Evolutionary conservation across 2,329 filamentous ascomycete genomes (phyloP).

Genomic region (Penicillium sp.): DNA sequence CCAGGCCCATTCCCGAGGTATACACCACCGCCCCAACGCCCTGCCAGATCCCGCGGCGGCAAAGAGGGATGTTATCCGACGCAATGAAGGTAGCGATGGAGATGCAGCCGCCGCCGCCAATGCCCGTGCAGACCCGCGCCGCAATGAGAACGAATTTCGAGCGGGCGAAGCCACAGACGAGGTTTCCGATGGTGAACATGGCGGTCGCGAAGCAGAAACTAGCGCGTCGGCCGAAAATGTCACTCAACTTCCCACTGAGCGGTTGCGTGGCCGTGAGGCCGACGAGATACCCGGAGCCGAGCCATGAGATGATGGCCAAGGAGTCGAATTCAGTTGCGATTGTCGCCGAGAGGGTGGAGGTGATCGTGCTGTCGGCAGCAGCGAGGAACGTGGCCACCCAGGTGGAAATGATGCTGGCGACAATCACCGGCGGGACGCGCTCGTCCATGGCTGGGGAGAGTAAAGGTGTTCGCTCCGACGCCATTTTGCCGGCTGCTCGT

Average conservation of each 20-base stretch:
- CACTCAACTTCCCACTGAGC: constrained; percentile 15
- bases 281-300: constrained; percentile 17
- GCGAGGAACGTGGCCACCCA: constrained; percentile 18
- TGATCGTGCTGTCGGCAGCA: constrained; percentile 18
- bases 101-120: constrained; percentile 18
- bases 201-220: constrained; percentile 10
- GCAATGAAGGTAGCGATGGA: constrained; percentile 16
- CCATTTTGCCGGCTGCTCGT: no score
- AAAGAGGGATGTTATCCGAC: constrained; percentile 16
- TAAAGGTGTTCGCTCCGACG: no score
- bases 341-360: constrained; percentile 14
- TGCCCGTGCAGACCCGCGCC: constrained; percentile 12
- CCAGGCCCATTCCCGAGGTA: constrained; percentile 13
- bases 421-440: constrained; percentile 4
- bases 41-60: constrained; percentile 11
- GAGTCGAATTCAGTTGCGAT: constrained; percentile 16
- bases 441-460: no score
- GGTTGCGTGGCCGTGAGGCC: constrained; percentile 15
- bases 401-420: constrained; percentile 12
- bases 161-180: constrained; percentile 10
- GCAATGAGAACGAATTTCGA: constrained; percentile 7
- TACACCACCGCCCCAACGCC: constrained; percentile 10
- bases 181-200: constrained; percentile 15
- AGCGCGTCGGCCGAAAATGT: constrained; percentile 17
- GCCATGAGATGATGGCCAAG: constrained; percentile 15